Percentiles rank a stretch among this genome's conserved stretches.
phyloP scores from a whole-genome alignment of 441 rosid species.

The Populus hybrid region DNA sequence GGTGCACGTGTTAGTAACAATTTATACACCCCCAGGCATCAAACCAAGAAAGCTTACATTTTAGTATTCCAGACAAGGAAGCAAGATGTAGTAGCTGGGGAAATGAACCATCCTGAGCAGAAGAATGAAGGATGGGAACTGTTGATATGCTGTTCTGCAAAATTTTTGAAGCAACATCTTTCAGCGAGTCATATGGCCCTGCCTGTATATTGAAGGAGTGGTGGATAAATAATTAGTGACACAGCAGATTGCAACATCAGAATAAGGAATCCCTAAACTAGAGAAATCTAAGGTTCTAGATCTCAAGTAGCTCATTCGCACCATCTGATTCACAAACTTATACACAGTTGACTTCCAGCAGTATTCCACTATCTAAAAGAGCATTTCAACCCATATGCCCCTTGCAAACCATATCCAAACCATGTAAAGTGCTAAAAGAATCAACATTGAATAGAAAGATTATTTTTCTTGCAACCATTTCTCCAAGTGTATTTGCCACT shows the following conservation, averaged over 20 bases:
- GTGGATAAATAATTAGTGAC: neutral
- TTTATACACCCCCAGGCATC: neutral
- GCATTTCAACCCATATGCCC: neutral
- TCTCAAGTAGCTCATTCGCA: neutral
- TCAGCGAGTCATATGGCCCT: slow-evolving; percentile 57
- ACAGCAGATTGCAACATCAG: neutral
- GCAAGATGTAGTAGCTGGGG: slow-evolving; percentile 66
- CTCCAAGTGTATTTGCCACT: neutral
- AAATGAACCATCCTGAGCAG: slow-evolving; percentile 52
- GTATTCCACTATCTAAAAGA: neutral
- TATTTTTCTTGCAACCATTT: neutral
- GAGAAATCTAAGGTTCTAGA: neutral
- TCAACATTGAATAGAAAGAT: neutral
- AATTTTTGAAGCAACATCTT: slow-evolving; percentile 51
- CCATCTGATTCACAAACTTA: neutral
- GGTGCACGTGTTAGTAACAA: slow-evolving; percentile 24
- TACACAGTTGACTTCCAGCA: neutral
- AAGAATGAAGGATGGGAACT: slow-evolving; percentile 52
- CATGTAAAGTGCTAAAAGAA: neutral
- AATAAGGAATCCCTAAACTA: neutral
- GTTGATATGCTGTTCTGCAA: slow-evolving; percentile 51
- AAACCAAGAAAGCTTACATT: slow-evolving; percentile 38
- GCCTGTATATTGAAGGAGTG: slow-evolving; percentile 33
- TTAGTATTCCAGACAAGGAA: slow-evolving; percentile 61
- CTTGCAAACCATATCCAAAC: neutral